These are phyloP conservation scores for Ogataea haglerorum DNA, from an alignment of 805 yeast species.

Conservation along the genomic window DNA sequence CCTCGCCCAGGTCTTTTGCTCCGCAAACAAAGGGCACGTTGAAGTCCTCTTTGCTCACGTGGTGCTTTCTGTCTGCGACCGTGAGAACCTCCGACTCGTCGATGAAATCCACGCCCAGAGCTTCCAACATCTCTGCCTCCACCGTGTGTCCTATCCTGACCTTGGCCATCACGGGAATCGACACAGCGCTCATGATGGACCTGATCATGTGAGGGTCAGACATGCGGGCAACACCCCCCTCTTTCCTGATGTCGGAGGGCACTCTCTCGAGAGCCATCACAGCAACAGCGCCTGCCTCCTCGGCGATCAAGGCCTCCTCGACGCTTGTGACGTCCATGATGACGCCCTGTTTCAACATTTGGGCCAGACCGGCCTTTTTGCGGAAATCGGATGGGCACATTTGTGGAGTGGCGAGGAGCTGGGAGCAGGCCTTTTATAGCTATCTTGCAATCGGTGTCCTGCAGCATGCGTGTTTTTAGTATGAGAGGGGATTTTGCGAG, in stretches of 20 bases:
- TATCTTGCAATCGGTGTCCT: background rate
- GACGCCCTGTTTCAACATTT: constrained; percentile 80
- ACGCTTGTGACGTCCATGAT: constrained; percentile 73
- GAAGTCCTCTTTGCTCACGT: constrained; percentile 57
- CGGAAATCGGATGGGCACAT: constrained; percentile 33
- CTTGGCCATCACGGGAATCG: constrained; percentile 82
- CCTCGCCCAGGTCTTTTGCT: constrained; percentile 78
- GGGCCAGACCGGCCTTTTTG: constrained; percentile 77
- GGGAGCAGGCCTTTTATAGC: constrained; percentile 2
- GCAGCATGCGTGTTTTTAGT: background rate
- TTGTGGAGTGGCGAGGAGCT: background rate
- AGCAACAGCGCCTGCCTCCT: constrained; percentile 82
- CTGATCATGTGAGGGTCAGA: constrained; percentile 78
- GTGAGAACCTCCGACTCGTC: constrained; percentile 85
- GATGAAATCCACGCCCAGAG: constrained; percentile 70
- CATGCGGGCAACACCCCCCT: constrained; percentile 84
- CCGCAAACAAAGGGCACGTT: constrained; percentile 83
- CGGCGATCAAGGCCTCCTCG: constrained; percentile 79
- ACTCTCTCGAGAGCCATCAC: constrained; percentile 86
- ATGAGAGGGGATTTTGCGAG: background rate
- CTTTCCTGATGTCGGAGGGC: constrained; percentile 80
- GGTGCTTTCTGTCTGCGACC: constrained; percentile 70
- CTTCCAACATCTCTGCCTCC: constrained; percentile 75
- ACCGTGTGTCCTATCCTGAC: constrained; percentile 80
- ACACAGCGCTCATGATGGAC: constrained; percentile 66